Conservation (phyloP, 352 stramenopile species). For the Pythium monospermum region DNA sequence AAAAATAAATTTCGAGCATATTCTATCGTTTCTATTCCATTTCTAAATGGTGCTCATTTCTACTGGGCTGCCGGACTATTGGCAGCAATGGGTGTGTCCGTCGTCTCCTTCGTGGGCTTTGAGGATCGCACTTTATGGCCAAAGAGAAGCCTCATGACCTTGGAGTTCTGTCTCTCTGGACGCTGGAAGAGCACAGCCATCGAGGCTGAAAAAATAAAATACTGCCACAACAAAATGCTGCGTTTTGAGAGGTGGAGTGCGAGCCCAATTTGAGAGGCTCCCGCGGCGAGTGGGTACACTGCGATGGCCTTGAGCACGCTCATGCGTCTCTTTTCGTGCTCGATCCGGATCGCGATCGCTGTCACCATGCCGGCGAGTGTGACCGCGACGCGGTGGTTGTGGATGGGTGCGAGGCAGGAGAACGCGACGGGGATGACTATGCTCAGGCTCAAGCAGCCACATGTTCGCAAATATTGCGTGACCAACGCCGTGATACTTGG, state of each 20-base stretch:
- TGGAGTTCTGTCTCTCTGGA: slow-evolving; percentile 35
- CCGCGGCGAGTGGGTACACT: slow-evolving; percentile 43
- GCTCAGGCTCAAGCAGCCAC: slow-evolving; percentile 54
- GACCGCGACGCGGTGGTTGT: slow-evolving; percentile 23
- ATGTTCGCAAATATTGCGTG: slow-evolving; percentile 59
- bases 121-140: slow-evolving; percentile 26
- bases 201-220: slow-evolving; percentile 36
- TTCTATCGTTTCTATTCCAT: no score
- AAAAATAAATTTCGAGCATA: no score
- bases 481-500: slow-evolving; percentile 31
- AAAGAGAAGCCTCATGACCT: slow-evolving; percentile 51
- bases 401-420: slow-evolving; percentile 46
- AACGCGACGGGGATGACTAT: slow-evolving; percentile 52
- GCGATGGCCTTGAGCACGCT: slow-evolving; percentile 65
- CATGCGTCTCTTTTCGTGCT: slow-evolving; percentile 52
- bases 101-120: no score
- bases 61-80: no score
- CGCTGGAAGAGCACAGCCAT: slow-evolving; percentile 48
- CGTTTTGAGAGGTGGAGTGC: slow-evolving; percentile 13
- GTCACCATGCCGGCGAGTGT: slow-evolving; percentile 35
- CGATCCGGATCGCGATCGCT: slow-evolving; percentile 36
- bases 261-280: slow-evolving; percentile 17
- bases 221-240: slow-evolving; percentile 34
- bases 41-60: no score
- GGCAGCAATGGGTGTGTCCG: no score